Base-by-base conservation (phyloP, 371 early-diverging fungal genomes). In the Catenaria anguillulae region DNA sequence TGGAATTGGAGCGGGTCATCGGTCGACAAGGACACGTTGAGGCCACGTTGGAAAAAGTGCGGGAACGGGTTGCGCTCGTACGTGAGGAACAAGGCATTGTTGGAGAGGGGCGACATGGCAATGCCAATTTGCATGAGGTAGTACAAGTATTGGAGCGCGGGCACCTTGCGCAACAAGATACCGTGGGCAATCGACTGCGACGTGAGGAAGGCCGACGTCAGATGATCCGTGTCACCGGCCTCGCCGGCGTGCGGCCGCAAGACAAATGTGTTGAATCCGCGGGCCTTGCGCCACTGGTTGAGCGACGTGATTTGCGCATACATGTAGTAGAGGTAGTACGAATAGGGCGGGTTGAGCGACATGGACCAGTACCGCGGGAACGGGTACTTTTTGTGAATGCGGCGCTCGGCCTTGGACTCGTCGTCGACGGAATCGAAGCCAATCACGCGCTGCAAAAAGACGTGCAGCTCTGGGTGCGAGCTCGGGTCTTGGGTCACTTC, bases 1-100 rank as follows among this genome's bases (percentile, higher is more conserved):
- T 98, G 99, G 78, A 98, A 97, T 72, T 98, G 98, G 33, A 98
- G 70, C 8, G 99, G 99, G 74, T 98, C 99, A 72, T 98, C 99
- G 2, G 97, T 97, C 6, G 94, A 93, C 42, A 98, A 75, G 15
- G 89, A 88, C 31, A 98, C 89, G 66, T 97, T 97, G 50, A 98
- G 80, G 0, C 99, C 99, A 31, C 92, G 86, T 60, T 93, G 87
- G 81, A 96, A 97, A 74, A 90, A 98, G 13, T 78, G 73, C 50
- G 88, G 83, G 69, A 98, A 86, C 5, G 99, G 99, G 71, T 97
- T 98, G 62, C 97, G 83, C 68, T 96, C 95, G 71, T 93, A 94
- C 19, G 86, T 88, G 64, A 98, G 74, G 69, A 98, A 98, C 42
- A 98, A 76, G 0, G 98, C 96, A 72, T 98, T 98, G 80, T 98